Evolutionary conservation across 2,329 filamentous ascomycete species (phyloP).

Genomic region (Aspergillaceae sp.): DNA sequence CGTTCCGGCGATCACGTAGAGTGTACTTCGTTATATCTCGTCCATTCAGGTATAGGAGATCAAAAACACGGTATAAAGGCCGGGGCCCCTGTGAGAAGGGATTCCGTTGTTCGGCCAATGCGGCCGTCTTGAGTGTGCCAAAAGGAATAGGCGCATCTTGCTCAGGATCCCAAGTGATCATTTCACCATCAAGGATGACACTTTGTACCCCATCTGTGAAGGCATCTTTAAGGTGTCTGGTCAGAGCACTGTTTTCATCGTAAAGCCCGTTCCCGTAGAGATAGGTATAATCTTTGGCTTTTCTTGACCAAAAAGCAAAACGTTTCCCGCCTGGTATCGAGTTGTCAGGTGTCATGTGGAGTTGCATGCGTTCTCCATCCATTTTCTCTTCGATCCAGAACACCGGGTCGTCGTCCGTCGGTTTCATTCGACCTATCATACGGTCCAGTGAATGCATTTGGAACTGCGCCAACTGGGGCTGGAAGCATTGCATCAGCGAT

Average conservation of each 20-base stretch:
- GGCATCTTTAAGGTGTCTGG: constrained; percentile 66
- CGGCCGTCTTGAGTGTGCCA: constrained; percentile 86
- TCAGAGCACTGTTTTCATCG: constrained; percentile 68
- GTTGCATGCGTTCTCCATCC: constrained; percentile 92
- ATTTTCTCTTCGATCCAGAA: constrained; percentile 99
- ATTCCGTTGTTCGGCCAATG: constrained; percentile 68
- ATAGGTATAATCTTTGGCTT: constrained; percentile 93
- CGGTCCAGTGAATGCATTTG: constrained; percentile 74
- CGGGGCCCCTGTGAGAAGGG: constrained; percentile 57
- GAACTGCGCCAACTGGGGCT: constrained; percentile 89
- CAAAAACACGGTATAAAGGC: constrained; percentile 78
- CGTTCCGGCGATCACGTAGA: constrained; percentile 67
- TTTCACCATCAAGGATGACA: constrained; percentile 90
- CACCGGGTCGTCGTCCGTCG: constrained; percentile 59
- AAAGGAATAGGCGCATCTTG: constrained; percentile 80
- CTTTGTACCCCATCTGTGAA: constrained; percentile 72
- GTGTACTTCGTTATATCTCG: constrained; percentile 71
- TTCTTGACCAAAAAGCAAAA: constrained; percentile 90
- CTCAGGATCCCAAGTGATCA: constrained; percentile 95
- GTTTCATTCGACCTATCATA: constrained; percentile 62
- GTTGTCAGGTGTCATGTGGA: constrained; percentile 76
- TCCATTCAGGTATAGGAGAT: constrained; percentile 83
- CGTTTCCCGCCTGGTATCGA: constrained; percentile 57
- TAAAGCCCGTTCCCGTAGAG: constrained; percentile 73
- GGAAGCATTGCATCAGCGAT: constrained; percentile 85